Evolutionary conservation across 495 filamentous ascomycete species (phyloP), one percentile per base, ranked within the genome.

Genomic region (Amniculicola lignicola): DNA sequence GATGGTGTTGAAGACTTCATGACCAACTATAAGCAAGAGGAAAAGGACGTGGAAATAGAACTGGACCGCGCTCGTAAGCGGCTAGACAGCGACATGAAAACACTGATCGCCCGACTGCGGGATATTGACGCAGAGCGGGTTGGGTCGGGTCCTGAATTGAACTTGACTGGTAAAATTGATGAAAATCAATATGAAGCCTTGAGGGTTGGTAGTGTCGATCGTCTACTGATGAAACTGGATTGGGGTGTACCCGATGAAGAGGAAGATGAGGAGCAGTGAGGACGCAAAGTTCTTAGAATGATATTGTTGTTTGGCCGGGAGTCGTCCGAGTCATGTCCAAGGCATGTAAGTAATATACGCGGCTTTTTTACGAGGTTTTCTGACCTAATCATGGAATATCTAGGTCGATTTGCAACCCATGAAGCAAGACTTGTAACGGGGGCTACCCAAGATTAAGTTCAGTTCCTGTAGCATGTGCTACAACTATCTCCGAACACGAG

Each of bases 221-320:
- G 87, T 46, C 73, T 95, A 66, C 66, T 95, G 38, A 90, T 94
- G 87, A 91, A 92, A 67, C 71, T 95, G 52, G 89, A 93, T 73
- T 89, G 88, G 73, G 79, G 73, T 28, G 76, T 52, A 53, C 38
- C 29, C 2, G 66, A 64, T 2, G 63, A 63, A 25, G 62, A 62
- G 18, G 60, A 59, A 1, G 43, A 54, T 28, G 54, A 44, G 18
- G 41, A 54, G n/a, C n/a, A n/a, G n/a, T n/a, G n/a, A n/a, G n/a
- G n/a, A n/a, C n/a, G n/a, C n/a, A n/a, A n/a, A n/a, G n/a, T n/a
- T n/a, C n/a, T n/a, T n/a, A n/a, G n/a, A n/a, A n/a, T n/a, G n/a
- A n/a, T n/a, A n/a, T n/a, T n/a, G n/a, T n/a, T n/a, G n/a, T n/a
- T n/a, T n/a, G n/a, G n/a, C n/a, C n/a, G n/a, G n/a, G n/a, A n/a